Conservation (phyloP, 331 rosid species). For the Quercus phellos region DNA sequence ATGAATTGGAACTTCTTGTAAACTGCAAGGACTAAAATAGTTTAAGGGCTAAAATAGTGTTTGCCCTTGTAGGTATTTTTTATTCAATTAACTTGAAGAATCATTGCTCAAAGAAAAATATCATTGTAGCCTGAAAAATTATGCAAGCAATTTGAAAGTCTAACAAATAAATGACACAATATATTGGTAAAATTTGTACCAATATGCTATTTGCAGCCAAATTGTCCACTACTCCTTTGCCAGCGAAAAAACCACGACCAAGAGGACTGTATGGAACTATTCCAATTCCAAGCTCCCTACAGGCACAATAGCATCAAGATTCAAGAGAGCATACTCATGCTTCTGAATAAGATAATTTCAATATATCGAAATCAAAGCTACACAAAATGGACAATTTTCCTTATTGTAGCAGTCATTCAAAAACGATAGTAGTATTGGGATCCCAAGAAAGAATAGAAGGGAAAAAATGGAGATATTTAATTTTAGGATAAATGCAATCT, state of each 20-base stretch:
- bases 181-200: slow-evolving; percentile 16
- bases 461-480: too few relatives aligned
- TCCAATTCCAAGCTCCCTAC: slow-evolving; percentile 63
- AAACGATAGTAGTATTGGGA: too few relatives aligned
- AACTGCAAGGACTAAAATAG: too few relatives aligned
- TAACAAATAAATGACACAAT: not conserved
- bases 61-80: not conserved
- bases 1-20: too few relatives aligned
- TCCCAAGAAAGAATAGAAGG: too few relatives aligned
- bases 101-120: not conserved
- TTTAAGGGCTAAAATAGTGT: too few relatives aligned
- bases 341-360: too few relatives aligned
- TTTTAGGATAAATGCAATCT: too few relatives aligned
- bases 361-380: too few relatives aligned
- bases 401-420: too few relatives aligned
- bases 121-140: slow-evolving; percentile 11
- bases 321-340: not conserved
- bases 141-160: not conserved
- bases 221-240: slow-evolving; percentile 29
- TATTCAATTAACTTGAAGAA: not conserved
- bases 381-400: too few relatives aligned
- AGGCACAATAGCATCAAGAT: not conserved
- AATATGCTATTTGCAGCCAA: slow-evolving; percentile 18
- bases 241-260: slow-evolving; percentile 41
- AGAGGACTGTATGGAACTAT: slow-evolving; percentile 60